These are phyloP conservation scores for Gastroboletus turbinatus DNA, from an alignment of 1,284 basidiomycete species.

Conservation along the genomic window DNA sequence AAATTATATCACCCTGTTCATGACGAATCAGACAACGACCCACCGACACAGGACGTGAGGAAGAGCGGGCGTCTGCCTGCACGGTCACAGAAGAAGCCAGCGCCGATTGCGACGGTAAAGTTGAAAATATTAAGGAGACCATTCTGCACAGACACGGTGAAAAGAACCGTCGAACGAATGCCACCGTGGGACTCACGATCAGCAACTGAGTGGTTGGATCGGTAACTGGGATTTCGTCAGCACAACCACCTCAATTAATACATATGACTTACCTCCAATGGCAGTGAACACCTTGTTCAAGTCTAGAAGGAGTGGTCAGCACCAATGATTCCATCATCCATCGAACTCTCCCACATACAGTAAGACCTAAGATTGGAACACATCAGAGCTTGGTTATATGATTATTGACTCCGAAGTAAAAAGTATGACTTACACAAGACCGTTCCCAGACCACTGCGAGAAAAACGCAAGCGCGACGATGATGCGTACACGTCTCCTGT, in stretches of 20 bases:
- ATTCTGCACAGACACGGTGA: constrained; percentile 36
- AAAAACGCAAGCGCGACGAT: constrained; percentile 69
- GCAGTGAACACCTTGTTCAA: constrained; percentile 67
- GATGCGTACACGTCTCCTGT: constrained; percentile 65
- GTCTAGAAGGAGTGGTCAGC: background rate
- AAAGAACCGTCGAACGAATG: background rate
- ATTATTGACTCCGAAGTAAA: background rate
- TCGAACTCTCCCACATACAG: background rate
- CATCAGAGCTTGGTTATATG: background rate
- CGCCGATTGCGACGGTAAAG: constrained; percentile 47
- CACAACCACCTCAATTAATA: background rate
- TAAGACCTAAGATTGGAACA: background rate
- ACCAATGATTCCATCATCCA: background rate
- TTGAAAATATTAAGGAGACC: constrained; percentile 57
- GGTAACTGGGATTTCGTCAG: constrained; percentile 8
- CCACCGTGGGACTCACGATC: constrained; percentile 32
- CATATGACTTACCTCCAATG: background rate
- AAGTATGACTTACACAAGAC: constrained; percentile 63
- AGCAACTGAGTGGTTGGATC: constrained; percentile 43
- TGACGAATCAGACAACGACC: background rate
- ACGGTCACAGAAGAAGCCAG: constrained; percentile 49
- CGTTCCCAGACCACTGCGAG: constrained; percentile 75
- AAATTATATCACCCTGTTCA: background rate
- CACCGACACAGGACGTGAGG: constrained; percentile 30
- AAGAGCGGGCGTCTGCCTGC: constrained; percentile 55